phyloP scores from a whole-genome alignment of 140 eudicot species.

The Stevia rebaudiana region DNA sequence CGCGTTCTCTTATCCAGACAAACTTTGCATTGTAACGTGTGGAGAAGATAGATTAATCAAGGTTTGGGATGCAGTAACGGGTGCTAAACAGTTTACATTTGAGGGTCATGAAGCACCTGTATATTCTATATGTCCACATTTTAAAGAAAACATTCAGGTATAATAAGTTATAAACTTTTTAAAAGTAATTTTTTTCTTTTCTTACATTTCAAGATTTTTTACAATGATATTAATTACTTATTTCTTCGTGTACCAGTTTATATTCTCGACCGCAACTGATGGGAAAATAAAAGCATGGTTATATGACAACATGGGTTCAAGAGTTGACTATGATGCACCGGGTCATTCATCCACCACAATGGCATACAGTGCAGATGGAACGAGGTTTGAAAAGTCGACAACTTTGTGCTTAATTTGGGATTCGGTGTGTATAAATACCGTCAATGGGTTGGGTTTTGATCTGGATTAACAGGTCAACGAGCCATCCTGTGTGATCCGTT shows the following conservation, averaged over 20 bases:
- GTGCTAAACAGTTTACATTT: conserved; percentile 48
- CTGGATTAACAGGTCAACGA: not conserved
- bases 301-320: conserved; percentile 43
- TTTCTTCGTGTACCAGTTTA: conserved; percentile 25
- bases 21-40: conserved; percentile 54
- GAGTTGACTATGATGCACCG: conserved; percentile 50
- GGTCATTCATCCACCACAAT: conserved; percentile 46
- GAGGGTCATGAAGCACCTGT: conserved; percentile 81
- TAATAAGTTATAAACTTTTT: not conserved
- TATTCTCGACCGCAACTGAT: conserved; percentile 49
- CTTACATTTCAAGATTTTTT: not conserved
- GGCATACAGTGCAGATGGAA: conserved; percentile 54
- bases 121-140: conserved; percentile 61
- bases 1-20: conserved; percentile 55
- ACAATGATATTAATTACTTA: not conserved
- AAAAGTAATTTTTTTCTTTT: not conserved
- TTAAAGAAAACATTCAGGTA: conserved; percentile 58
- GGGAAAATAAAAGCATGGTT: conserved; percentile 66
- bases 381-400: conserved; percentile 34
- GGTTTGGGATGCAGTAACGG: conserved; percentile 64
- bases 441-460: not conserved
- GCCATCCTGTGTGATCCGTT: not conserved
- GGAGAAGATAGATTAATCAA: conserved; percentile 58
- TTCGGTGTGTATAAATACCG: not conserved
- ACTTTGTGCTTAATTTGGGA: not conserved